phyloP scores from a whole-genome alignment of 2,329 filamentous ascomycete species.

The Neofusicoccum parvum region DNA sequence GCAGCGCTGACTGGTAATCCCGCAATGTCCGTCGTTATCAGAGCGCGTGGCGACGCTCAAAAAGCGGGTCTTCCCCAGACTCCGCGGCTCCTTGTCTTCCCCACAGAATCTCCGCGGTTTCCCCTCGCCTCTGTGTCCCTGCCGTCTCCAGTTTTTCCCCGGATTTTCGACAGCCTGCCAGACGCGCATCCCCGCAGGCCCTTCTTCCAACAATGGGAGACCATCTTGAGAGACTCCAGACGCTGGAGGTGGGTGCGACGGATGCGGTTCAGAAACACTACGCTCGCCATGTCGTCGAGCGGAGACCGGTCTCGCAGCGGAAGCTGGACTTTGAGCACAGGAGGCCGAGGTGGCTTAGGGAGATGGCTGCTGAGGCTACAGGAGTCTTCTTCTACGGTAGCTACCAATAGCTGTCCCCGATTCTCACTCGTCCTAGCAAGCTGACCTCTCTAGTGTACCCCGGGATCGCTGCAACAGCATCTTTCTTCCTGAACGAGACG shows the following conservation, averaged over 20 bases:
- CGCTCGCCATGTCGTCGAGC: conserved; percentile 52
- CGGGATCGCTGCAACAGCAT: conserved; percentile 56
- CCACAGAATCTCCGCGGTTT: background rate
- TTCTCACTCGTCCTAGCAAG: too few relatives aligned
- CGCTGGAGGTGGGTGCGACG: conserved; percentile 56
- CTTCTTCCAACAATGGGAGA: background rate
- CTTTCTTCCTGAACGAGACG: conserved; percentile 52
- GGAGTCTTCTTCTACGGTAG: conserved; percentile 59
- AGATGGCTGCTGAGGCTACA: conserved; percentile 59
- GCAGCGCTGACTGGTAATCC: background rate
- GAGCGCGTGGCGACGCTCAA: background rate
- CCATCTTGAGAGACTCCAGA: conserved; percentile 32
- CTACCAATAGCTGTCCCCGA: too few relatives aligned
- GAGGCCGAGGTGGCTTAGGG: conserved; percentile 56
- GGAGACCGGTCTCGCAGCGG: conserved; percentile 55
- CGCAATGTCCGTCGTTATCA: background rate
- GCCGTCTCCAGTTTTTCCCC: background rate
- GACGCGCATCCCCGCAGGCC: background rate
- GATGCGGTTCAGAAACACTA: conserved; percentile 57
- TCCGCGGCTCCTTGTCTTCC: background rate
- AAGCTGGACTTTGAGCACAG: conserved; percentile 58
- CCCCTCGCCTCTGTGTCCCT: background rate
- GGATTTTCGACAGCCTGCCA: background rate
- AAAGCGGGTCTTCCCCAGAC: conserved; percentile 6
- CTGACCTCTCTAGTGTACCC: conserved; percentile 36